Percentiles rank a stretch among this genome's conserved stretches.
Evolutionary conservation across 345 rosid species (phyloP).

Genomic region (Eutrema japonicum): DNA sequence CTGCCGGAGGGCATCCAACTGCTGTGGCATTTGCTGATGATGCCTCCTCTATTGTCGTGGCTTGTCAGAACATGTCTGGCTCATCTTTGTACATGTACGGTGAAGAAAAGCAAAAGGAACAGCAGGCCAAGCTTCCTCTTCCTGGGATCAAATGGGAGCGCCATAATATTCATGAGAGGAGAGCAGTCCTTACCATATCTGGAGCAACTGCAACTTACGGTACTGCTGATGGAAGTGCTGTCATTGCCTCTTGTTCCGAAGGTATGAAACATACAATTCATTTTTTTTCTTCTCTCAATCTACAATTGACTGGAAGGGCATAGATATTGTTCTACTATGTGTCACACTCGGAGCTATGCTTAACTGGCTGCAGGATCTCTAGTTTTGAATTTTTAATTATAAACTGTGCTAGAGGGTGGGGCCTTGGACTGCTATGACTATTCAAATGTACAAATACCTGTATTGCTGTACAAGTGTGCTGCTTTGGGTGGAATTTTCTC

Average conservation of each 20-base stretch:
- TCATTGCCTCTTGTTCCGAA: conserved; percentile 92
- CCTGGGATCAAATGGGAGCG: conserved; percentile 90
- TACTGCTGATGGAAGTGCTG: conserved; percentile 79
- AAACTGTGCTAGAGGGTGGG: conserved; percentile 15
- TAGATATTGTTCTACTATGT: conserved; percentile 3
- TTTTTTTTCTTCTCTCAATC: not conserved
- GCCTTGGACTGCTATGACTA: conserved; percentile 5
- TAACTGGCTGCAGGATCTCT: conserved; percentile 1
- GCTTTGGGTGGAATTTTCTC: conserved; percentile 5
- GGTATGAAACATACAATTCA: conserved; percentile 46
- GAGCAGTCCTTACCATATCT: conserved; percentile 63
- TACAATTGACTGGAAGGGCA: not conserved
- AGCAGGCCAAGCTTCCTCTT: conserved; percentile 75
- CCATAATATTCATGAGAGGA: conserved; percentile 71
- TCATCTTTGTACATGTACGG: conserved; percentile 84
- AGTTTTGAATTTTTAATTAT: not conserved
- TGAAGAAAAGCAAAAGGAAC: conserved; percentile 75
- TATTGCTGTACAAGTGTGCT: conserved; percentile 13
- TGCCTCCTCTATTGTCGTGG: conserved; percentile 79
- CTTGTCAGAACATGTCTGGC: conserved; percentile 64
- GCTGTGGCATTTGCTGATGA: conserved; percentile 81
- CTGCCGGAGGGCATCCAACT: conserved; percentile 85
- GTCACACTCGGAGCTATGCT: not conserved
- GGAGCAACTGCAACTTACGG: conserved; percentile 88
- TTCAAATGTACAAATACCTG: conserved; percentile 7